phyloP scores from a whole-genome alignment of 495 filamentous ascomycete species.

The Penicillium herquei region DNA sequence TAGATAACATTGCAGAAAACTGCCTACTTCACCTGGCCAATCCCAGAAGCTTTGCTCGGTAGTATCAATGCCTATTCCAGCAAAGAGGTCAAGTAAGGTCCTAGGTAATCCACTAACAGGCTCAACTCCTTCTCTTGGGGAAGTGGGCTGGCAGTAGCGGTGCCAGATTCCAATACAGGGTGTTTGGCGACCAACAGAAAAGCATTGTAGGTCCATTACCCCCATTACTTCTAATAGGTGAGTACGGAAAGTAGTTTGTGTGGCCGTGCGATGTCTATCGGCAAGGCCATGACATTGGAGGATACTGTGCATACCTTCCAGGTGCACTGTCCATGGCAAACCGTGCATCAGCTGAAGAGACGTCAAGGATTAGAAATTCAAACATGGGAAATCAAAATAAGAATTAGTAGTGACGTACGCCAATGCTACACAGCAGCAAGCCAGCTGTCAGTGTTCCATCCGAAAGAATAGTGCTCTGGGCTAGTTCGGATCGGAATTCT shows the following conservation, averaged over 20 bases:
- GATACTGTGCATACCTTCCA: constrained; percentile 39
- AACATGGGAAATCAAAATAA: neutral
- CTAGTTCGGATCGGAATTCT: constrained; percentile 33
- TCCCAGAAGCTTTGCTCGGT: constrained; percentile 36
- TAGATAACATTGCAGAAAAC: constrained; percentile 30
- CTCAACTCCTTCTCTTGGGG: constrained; percentile 21
- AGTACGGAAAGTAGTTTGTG: constrained; percentile 19
- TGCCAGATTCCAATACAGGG: constrained; percentile 33
- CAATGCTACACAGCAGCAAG: constrained; percentile 36
- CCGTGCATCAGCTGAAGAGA: constrained; percentile 31
- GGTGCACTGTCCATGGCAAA: constrained; percentile 38
- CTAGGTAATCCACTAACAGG: constrained; percentile 34
- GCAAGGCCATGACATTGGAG: constrained; percentile 22
- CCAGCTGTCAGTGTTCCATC: constrained; percentile 37
- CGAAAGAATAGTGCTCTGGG: constrained; percentile 20
- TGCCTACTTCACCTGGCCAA: constrained; percentile 33
- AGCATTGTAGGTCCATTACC: constrained; percentile 34
- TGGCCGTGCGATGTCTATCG: neutral
- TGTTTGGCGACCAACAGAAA: constrained; percentile 29
- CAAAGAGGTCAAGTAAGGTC: constrained; percentile 31
- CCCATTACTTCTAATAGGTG: constrained; percentile 41
- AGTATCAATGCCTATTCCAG: constrained; percentile 24
- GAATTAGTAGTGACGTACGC: constrained; percentile 21
- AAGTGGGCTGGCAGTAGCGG: constrained; percentile 23
- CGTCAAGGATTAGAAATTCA: neutral